Evolutionary conservation across 805 yeast species (phyloP).

Genomic region (Trichomonascus vanleenenianus): DNA sequence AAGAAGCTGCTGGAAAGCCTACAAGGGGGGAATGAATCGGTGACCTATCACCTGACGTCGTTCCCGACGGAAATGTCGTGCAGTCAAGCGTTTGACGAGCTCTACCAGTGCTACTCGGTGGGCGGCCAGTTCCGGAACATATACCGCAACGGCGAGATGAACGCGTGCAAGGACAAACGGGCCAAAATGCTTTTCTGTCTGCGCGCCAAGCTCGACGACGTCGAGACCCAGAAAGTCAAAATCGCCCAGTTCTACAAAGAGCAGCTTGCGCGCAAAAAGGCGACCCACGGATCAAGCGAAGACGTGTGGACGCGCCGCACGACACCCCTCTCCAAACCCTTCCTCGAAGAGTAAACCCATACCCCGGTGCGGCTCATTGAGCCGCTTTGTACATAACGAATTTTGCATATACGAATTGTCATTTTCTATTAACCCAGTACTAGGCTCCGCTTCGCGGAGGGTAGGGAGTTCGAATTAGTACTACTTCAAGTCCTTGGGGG

Average conservation of each 20-base stretch:
- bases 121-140: constrained; percentile 86
- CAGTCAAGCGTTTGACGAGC: constrained; percentile 78
- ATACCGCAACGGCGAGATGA: constrained; percentile 75
- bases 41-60: constrained; percentile 13
- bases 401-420: no score
- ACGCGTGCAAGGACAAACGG: constrained; percentile 60
- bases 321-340: constrained; percentile 33
- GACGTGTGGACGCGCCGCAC: constrained; percentile 66
- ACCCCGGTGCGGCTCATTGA: no score
- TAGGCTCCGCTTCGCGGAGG: no score
- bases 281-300: constrained; percentile 65
- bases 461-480: no score
- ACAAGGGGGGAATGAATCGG: background rate
- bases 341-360: constrained; percentile 18
- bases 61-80: constrained; percentile 52
- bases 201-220: constrained; percentile 47
- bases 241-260: constrained; percentile 67
- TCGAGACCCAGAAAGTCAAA: constrained; percentile 40
- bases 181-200: constrained; percentile 78
- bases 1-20: background rate
- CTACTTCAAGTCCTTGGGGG: no score
- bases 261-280: constrained; percentile 49
- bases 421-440: no score
- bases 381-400: no score
- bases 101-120: constrained; percentile 76